Base-by-base conservation (phyloP, 2,329 filamentous ascomycete species). In the Scopulariopsis brevicaulis region DNA sequence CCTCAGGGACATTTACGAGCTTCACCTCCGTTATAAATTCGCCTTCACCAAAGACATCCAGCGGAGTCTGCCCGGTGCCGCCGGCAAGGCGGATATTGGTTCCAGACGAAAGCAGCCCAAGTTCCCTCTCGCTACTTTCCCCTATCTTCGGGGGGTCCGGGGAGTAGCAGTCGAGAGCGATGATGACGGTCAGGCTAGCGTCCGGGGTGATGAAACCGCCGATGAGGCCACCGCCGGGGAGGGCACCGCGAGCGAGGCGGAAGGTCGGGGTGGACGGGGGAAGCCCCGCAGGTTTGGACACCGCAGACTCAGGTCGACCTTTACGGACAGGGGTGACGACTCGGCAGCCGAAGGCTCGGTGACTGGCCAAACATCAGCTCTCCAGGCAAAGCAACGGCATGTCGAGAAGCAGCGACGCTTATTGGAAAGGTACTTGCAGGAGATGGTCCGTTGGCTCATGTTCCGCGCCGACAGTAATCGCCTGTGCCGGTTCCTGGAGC, bases 381-480 rank as follows among this genome's bases (percentile, higher is more conserved):
- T 84, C 37, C 74, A 78, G 48, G 79, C 67, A 58, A 68, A 68
- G 55, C 75, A 76, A 63, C 77, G 85, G 59, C 95, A 93, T 64
- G 83, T 90, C 48, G 90, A 95, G 64, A 85, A 83, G 61, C 92
- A 96, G 71, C 83, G 93, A 59, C 87, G 85, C 65, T 90, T 89
- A 68, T 76, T 99, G 35, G 94, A 97, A 68, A 84, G 85, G 54
- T 99, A 99, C 68, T 76, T 99, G 22, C 90, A 93, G 62, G 88
- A 93, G 66, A 90, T 97, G 85, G 93, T 97, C 60, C 85, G 90
- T 58, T 97, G 93, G 82, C 84, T 99, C 65, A 97, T 99, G 72
- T 99, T 99, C 73, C 84, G 93, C 53, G 86, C 94, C 7, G 93
- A 97, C 71, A 96, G 91, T 73, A 97, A 96, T 66, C 85, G 94